Conservation (phyloP, 805 yeast genomes). For the Kluyveromyces dobzhanskii region DNA sequence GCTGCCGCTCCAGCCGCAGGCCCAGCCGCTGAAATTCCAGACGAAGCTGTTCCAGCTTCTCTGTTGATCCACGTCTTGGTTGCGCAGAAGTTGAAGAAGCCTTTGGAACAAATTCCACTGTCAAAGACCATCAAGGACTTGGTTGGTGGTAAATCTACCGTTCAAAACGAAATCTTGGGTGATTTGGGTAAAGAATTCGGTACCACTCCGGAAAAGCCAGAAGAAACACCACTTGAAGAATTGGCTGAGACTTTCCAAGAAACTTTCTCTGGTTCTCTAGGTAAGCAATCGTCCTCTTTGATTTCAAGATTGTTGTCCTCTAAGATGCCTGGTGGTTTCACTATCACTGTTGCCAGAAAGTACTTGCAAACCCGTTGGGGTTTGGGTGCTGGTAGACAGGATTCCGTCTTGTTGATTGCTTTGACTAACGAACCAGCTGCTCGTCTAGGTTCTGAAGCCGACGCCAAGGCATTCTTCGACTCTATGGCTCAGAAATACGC, state of each 20-base stretch:
- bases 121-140: slow-evolving; percentile 92
- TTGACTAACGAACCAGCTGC: slow-evolving; percentile 84
- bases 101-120: slow-evolving; percentile 77
- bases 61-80: slow-evolving; percentile 81
- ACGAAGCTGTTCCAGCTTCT: slow-evolving; percentile 81
- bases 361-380: slow-evolving; percentile 91
- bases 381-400: slow-evolving; percentile 89
- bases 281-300: slow-evolving; percentile 87
- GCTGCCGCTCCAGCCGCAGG: slow-evolving; percentile 65
- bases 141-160: slow-evolving; percentile 97
- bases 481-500: slow-evolving; percentile 79
- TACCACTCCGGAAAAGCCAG: slow-evolving; percentile 97
- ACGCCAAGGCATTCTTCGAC: slow-evolving; percentile 87
- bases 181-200: slow-evolving; percentile 98
- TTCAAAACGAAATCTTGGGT: slow-evolving; percentile 97
- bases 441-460: slow-evolving; percentile 79
- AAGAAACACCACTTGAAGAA: slow-evolving; percentile 93
- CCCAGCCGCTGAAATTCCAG: slow-evolving; percentile 78
- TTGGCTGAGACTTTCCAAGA: slow-evolving; percentile 94
- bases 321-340: slow-evolving; percentile 99
- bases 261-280: slow-evolving; percentile 77
- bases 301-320: slow-evolving; percentile 88
- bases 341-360: slow-evolving; percentile 84
- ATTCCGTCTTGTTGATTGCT: slow-evolving; percentile 74
- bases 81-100: slow-evolving; percentile 91